Evolutionary conservation across 192 early-diverging fungal species (phyloP).

Genomic region (Gamsiella multidivaricata): DNA sequence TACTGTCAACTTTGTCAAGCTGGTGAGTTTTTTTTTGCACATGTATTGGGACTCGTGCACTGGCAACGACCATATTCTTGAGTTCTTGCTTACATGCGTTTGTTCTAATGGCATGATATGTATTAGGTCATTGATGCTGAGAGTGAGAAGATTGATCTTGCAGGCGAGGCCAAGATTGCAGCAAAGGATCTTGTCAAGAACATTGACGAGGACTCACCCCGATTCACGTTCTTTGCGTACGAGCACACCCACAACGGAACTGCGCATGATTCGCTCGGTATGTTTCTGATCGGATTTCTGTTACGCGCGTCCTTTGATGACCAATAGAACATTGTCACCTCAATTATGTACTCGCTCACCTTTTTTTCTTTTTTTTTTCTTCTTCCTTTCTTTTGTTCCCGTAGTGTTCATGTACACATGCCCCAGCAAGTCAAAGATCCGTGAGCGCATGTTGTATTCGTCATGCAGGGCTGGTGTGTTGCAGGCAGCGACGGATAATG

Average conservation of each 20-base stretch:
- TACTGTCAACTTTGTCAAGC: slow-evolving; percentile 69
- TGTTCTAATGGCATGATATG: too few relatives aligned
- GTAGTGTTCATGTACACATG: slow-evolving; percentile 92
- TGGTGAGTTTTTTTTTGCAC: slow-evolving; percentile 52
- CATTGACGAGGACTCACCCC: slow-evolving; percentile 71
- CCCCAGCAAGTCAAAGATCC: slow-evolving; percentile 83
- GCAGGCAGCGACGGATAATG: slow-evolving; percentile 61
- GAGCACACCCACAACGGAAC: slow-evolving; percentile 60
- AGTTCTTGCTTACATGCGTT: background rate
- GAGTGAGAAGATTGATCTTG: slow-evolving; percentile 67
- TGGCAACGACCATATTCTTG: background rate
- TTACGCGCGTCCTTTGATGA: background rate
- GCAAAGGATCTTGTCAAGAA: slow-evolving; percentile 60
- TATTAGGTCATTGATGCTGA: slow-evolving; percentile 59
- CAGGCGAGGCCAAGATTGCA: slow-evolving; percentile 53
- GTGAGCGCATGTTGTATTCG: slow-evolving; percentile 92
- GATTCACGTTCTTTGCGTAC: slow-evolving; percentile 76
- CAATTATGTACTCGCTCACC: slow-evolving; percentile 16
- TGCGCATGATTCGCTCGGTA: slow-evolving; percentile 58
- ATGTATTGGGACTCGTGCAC: too few relatives aligned
- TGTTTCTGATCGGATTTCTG: slow-evolving; percentile 4
- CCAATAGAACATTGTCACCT: too few relatives aligned
- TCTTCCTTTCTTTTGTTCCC: background rate
- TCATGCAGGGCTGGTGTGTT: slow-evolving; percentile 75
- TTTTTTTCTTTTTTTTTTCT: background rate